Conservation (phyloP, 2,329 filamentous ascomycete genomes). For the Colletotrichum phormii region DNA sequence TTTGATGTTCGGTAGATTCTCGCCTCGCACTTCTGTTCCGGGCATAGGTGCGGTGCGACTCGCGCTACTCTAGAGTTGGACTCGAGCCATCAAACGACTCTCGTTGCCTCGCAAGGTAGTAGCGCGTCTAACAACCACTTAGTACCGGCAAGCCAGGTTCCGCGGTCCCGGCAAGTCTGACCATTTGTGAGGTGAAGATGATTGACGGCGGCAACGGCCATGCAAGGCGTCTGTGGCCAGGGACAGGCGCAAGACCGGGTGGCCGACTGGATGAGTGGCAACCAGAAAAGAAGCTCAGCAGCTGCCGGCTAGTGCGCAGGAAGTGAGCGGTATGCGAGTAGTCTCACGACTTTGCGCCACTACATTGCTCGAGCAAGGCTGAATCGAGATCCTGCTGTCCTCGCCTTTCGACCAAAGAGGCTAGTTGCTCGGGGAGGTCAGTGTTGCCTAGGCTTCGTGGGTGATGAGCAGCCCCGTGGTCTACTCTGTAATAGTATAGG, state of each 20-base stretch:
- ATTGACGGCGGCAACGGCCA: not conserved
- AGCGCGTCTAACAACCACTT: not conserved
- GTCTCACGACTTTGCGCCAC: conserved; percentile 2
- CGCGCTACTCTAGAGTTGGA: not conserved
- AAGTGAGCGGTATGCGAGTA: not conserved
- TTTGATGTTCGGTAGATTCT: not conserved
- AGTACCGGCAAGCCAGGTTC: not conserved
- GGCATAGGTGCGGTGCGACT: not conserved
- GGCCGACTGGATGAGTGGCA: not conserved
- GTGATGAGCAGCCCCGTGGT: not conserved
- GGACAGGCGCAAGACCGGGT: not conserved
- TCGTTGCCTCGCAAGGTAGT: not conserved
- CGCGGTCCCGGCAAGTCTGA: not conserved
- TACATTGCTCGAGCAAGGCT: conserved; percentile 7
- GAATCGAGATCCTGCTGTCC: conserved; percentile 18
- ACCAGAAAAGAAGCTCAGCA: not conserved
- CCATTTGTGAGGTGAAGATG: not conserved
- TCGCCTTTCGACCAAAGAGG: not conserved
- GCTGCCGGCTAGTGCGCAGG: not conserved
- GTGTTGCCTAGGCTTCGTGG: not conserved
- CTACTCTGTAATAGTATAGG: too few relatives aligned
- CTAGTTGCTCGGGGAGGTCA: not conserved
- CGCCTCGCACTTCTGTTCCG: conserved; percentile 11
- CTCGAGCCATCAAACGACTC: not conserved
- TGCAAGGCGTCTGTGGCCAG: not conserved